phyloP scores from a whole-genome alignment of 2,329 filamentous ascomycete genomes.

The Exophiala viscosa region DNA sequence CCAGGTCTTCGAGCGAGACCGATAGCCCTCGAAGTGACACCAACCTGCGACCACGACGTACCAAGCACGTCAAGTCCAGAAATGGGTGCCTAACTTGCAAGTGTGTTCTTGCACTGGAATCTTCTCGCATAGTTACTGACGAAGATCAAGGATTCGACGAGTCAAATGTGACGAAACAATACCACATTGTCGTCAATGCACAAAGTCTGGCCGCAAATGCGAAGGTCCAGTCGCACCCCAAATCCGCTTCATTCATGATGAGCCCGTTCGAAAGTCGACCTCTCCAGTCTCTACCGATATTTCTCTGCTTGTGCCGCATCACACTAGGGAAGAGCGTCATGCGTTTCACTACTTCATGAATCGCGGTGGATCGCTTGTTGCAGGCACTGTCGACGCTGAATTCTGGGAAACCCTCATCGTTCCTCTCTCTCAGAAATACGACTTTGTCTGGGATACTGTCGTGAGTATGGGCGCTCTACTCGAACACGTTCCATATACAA shows the following conservation, averaged over 20 bases:
- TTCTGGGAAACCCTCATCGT: conserved; percentile 38
- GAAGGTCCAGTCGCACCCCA: conserved; percentile 14
- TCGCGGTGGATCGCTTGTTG: conserved; percentile 31
- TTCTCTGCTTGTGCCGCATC: conserved; percentile 13
- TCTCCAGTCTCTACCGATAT: conserved; percentile 7
- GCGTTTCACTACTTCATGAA: conserved; percentile 40
- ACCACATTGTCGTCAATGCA: conserved; percentile 20
- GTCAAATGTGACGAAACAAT: conserved; percentile 24
- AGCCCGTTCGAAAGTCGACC: conserved; percentile 2
- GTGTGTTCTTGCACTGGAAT: not conserved
- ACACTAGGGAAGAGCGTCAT: conserved; percentile 31
- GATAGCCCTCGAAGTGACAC: too few relatives aligned
- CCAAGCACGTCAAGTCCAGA: not conserved
- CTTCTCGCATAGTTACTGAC: not conserved
- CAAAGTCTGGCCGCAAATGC: conserved; percentile 18
- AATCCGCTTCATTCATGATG: conserved; percentile 14
- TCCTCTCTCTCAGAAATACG: conserved; percentile 35
- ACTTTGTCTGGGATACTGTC: conserved; percentile 40
- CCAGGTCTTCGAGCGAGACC: too few relatives aligned
- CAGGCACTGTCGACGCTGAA: conserved; percentile 34
- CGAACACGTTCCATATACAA: conserved; percentile 26
- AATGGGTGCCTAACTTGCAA: not conserved
- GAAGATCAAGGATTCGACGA: conserved; percentile 11
- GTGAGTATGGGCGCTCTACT: conserved; percentile 37
- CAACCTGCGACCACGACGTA: not conserved